Evolutionary conservation across 208 protist genomes (phyloP), one percentile per base, ranked within the genome.

Genomic region (Leishmania braziliensis): DNA sequence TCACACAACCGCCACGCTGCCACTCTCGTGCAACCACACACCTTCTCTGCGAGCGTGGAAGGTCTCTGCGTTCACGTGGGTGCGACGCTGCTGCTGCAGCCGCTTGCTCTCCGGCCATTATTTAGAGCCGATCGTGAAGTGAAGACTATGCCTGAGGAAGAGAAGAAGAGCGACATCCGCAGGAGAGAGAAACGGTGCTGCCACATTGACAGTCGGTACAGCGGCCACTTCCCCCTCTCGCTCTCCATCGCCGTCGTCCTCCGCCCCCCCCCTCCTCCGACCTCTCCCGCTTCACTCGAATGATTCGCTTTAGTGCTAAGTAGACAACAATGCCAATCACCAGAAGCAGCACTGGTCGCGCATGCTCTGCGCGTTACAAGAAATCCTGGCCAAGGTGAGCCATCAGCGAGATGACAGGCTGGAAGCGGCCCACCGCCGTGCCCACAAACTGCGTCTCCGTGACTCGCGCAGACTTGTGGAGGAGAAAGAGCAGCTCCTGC

Each of bases 331-430:
- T 20, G 68, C 2, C 68, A 66, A 14, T 2, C 26, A 33, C 26
- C 39, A 46, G 20, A 4, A 16, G 23, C 66, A 71, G 8, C 66
- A 50, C 18, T 9, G 20, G 20, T 39, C 3, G 36, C 33, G 3
- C 12, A 46, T 39, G 6, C 29, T 3, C 53, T 62, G 53, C 5
- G 39, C 14, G 23, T 86, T 89, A 97, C 74, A 97, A 73, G 83
- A 92, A 95, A 73, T 92, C 86, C 66, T 95, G 90, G 23, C 88
- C 91, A 51, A 97, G 82, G 75, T 93, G 91, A 26, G 92, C 94
- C 29, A 95, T 62, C 16, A 95, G 84, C 16, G 92, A 95, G 36
- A 95, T 78, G 3, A 95, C 89, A 1, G 92, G 94, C 78, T 97
- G 92, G 78, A 95, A 97, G 50, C 91, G 84, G 14, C 94, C 94